phyloP scores from a whole-genome alignment of 345 rosid species.

The Stellera chamaejasme region DNA sequence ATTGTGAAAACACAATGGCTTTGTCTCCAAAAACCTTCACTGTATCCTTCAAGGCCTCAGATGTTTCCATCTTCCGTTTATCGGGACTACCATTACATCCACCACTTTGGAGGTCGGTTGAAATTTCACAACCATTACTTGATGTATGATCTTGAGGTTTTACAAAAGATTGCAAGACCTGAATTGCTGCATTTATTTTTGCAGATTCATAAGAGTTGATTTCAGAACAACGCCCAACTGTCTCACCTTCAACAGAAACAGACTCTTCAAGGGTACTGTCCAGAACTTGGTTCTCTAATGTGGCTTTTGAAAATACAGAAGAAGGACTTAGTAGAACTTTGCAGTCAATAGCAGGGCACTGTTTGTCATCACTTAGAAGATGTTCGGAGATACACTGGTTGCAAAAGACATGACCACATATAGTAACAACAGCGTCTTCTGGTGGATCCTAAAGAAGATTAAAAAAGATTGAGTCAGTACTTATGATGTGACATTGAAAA shows the following conservation, averaged over 20 bases:
- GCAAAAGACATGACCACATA: slow-evolving; percentile 93
- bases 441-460: slow-evolving; percentile 64
- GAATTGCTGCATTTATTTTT: slow-evolving; percentile 83
- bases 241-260: slow-evolving; percentile 27
- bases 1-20: slow-evolving; percentile 92
- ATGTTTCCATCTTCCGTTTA: slow-evolving; percentile 12
- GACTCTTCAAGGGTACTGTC: slow-evolving; percentile 20
- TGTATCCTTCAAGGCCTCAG: slow-evolving; percentile 19
- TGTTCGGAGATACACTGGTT: slow-evolving; percentile 77
- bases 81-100: neutral
- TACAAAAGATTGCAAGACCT: slow-evolving; percentile 62
- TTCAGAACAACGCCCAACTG: slow-evolving; percentile 21
- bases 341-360: slow-evolving; percentile 62
- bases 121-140: slow-evolving; percentile 14
- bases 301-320: slow-evolving; percentile 48
- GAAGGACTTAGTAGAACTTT: slow-evolving; percentile 42
- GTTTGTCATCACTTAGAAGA: slow-evolving; percentile 64
- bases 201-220: slow-evolving; percentile 48
- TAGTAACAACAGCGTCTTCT: slow-evolving; percentile 92
- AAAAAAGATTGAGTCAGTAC: too few species aligned
- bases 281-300: slow-evolving; percentile 24
- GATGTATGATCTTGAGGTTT: slow-evolving; percentile 27
- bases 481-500: too few species aligned
- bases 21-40: slow-evolving; percentile 52
- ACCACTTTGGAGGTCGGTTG: slow-evolving; percentile 5